A percentile compares a stretch with the other conserved stretches of the same genome.
phyloP scores from a whole-genome alignment of 1,284 basidiomycete genomes.

The Ustilago tritici region DNA sequence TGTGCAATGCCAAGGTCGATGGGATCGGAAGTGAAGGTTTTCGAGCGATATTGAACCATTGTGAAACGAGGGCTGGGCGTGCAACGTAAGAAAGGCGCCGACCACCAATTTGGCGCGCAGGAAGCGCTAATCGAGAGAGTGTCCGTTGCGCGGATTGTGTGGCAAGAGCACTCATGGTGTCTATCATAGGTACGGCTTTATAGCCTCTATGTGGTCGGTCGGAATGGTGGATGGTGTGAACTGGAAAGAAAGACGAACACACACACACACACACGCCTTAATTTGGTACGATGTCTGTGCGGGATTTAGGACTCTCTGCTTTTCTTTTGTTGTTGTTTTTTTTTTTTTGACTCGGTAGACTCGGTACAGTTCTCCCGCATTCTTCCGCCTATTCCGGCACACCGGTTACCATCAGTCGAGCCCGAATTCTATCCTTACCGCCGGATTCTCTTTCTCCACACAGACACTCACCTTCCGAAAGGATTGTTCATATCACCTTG shows the following conservation, averaged over 20 bases:
- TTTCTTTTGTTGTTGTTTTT: not conserved
- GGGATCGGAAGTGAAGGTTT: not conserved
- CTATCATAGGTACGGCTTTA: slow-evolving; percentile 1
- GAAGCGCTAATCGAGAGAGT: slow-evolving; percentile 10
- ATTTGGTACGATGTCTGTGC: slow-evolving; percentile 10
- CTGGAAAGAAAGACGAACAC: no score
- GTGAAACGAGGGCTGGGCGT: slow-evolving; percentile 12
- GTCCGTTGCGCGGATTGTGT: not conserved
- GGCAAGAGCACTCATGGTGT: slow-evolving; percentile 23
- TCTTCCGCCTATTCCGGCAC: slow-evolving; percentile 31
- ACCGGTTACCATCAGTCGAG: not conserved
- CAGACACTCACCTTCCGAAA: no score
- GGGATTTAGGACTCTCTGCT: slow-evolving; percentile 9
- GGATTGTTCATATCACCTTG: no score
- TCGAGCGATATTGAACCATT: not conserved
- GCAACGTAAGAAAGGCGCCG: slow-evolving; percentile 19
- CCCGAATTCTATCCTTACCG: not conserved
- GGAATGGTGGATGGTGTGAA: not conserved
- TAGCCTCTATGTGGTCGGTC: slow-evolving; percentile 8
- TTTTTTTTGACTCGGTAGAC: no score
- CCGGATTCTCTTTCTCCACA: slow-evolving; percentile 1
- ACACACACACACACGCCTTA: not conserved
- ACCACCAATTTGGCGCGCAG: slow-evolving; percentile 30
- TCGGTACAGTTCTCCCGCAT: slow-evolving; percentile 13
- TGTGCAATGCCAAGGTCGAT: not conserved